Conservation (phyloP, 2,329 filamentous ascomycete genomes). For the Epichloe baconii region DNA sequence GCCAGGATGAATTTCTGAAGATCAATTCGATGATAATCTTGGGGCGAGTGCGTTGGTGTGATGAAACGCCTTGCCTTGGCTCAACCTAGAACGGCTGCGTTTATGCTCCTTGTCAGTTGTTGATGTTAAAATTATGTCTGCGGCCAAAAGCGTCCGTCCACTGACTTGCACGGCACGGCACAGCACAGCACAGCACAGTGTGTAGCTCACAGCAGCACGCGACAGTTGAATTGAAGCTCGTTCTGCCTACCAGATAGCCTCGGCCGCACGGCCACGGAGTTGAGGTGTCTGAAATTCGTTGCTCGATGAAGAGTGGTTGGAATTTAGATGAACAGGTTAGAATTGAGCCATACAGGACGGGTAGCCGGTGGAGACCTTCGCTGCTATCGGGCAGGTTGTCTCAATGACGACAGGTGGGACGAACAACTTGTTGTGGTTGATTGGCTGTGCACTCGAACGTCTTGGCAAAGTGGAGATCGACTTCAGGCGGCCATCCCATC, state of each 20-base stretch:
- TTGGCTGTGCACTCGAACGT: background rate
- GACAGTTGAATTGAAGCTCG: background rate
- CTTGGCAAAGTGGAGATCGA: background rate
- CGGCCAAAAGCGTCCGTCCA: background rate
- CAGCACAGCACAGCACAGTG: background rate
- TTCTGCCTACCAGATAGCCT: background rate
- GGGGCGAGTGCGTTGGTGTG: background rate
- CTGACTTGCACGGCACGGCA: background rate
- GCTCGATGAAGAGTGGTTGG: background rate
- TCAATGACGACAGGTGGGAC: slow-evolving; percentile 1
- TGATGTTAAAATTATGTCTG: background rate
- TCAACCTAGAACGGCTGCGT: background rate
- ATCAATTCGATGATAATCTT: background rate
- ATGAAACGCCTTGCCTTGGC: background rate
- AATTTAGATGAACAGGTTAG: background rate
- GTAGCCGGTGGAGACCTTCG: background rate
- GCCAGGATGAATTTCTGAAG: background rate
- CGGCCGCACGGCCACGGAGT: slow-evolving; percentile 4
- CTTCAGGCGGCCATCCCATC: no score
- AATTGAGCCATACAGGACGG: background rate
- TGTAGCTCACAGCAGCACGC: background rate
- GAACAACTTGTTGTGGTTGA: background rate
- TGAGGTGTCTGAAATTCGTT: background rate
- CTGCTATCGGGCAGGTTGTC: background rate
- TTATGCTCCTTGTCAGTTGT: background rate